Base-by-base conservation (phyloP, 1,284 basidiomycete species). In the Tetrapyrgos nigripes region DNA sequence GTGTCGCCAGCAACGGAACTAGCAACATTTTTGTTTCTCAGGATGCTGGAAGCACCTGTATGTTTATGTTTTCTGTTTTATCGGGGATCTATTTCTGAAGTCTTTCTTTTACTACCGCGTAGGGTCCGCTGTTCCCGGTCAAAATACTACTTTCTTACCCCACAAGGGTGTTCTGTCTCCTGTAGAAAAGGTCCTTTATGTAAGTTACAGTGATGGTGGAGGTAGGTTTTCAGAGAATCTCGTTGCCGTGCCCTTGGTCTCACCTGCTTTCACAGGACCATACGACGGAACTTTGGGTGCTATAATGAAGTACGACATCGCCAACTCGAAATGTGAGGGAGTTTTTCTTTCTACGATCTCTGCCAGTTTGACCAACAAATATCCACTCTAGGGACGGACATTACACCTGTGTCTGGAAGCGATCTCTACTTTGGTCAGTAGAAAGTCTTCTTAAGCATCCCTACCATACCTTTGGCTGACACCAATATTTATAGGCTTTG, bases 161-260 rank as follows among this genome's bases (percentile, higher is more conserved):
- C 87, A 89, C 70, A 87, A 87, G 65, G 86, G 86, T 65, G 83
- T 87, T 13, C 68, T 88, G 19, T 86, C 86, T 3, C 81, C 83
- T 2, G 66, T 77, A 2, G 85, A 88, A 61, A 80, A 82, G 53
- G 73, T 77, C 1, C 72, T 89, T 2, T 89, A 88, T 63, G 73
- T 89, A 29, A 83, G 83, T 1, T 86, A 85, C 60, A 77, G 77
- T 14, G 75, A 82, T 53, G 77, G 78, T 27, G 79, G 77, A 4
- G 79, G 80, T 8, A 17, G 14, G 37, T 40, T 40, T 9, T n/a
- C 14, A n/a, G 19, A 11, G 37, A 5, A 40, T 40, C 17, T 40
- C 6, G n/a, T n/a, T 17, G 37, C 6, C 13, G 19, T 17, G 37
- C 13, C 13, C 37, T 40, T n/a, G n/a, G n/a, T n/a, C n/a, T 17